Conservation (phyloP, 768 basidiomycete genomes). For the Boletus tylopilopsis region DNA sequence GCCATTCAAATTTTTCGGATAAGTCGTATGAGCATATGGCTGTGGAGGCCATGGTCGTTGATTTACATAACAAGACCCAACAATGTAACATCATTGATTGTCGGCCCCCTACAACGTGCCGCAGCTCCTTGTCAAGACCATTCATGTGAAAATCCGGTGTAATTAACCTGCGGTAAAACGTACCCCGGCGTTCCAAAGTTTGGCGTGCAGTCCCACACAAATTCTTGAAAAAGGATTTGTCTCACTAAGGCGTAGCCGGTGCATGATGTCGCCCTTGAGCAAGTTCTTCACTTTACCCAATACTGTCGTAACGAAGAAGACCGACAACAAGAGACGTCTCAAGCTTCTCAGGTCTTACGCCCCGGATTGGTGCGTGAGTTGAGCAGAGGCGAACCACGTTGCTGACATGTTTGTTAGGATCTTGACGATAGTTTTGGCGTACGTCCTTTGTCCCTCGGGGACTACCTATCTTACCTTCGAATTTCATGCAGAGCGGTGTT, state of each 20-base stretch:
- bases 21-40: constrained; percentile 6
- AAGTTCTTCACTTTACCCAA: constrained; percentile 5
- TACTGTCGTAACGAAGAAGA: constrained; percentile 14
- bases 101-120: no score
- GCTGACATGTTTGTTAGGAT: constrained; percentile 42
- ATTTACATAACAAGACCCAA: no score
- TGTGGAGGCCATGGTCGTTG: constrained; percentile 18
- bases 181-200: not conserved
- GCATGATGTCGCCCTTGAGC: constrained; percentile 13
- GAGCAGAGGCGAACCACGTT: not conserved
- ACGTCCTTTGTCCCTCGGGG: constrained; percentile 19
- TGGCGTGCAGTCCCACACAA: not conserved
- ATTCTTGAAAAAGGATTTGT: not conserved
- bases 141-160: no score
- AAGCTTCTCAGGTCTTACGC: constrained; percentile 60
- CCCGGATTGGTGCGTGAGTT: constrained; percentile 63
- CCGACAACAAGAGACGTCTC: constrained; percentile 28
- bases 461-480: not conserved
- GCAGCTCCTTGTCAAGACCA: no score
- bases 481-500: constrained; percentile 47
- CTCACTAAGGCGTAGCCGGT: not conserved
- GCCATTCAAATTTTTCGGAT: constrained; percentile 44
- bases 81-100: no score
- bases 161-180: no score
- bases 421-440: constrained; percentile 66